Evolutionary conservation across 495 filamentous ascomycete species (phyloP).

Genomic region (Tuber magnatum): DNA sequence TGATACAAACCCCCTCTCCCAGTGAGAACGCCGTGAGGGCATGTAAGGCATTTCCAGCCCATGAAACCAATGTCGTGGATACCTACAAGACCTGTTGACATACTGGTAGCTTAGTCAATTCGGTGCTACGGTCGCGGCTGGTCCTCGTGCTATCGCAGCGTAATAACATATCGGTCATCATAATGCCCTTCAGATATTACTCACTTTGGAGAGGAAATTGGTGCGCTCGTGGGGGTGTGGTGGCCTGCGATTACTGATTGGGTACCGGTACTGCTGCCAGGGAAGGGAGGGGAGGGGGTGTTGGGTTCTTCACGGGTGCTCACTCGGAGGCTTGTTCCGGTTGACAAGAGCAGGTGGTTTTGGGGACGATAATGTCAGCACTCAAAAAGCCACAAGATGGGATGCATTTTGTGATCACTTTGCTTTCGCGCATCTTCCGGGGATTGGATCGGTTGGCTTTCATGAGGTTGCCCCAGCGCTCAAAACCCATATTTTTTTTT

Average conservation of each 20-base stretch:
- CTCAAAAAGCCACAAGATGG: not conserved
- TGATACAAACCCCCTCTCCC: not conserved
- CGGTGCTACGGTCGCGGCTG: not conserved
- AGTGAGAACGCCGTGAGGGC: not conserved
- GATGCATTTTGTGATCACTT: not conserved
- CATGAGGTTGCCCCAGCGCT: not conserved
- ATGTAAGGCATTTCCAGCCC: not conserved
- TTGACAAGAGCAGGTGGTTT: not conserved
- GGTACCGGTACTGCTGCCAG: not conserved
- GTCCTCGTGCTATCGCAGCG: not conserved
- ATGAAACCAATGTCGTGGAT: not conserved
- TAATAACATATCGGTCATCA: not conserved
- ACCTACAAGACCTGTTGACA: not conserved
- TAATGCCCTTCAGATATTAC: not conserved
- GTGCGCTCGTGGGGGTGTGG: not conserved
- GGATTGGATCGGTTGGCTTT: not conserved
- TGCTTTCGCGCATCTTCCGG: not conserved
- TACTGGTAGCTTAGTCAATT: not conserved
- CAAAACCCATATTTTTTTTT: not conserved
- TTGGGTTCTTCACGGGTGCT: not conserved
- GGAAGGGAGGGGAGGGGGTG: too few species aligned
- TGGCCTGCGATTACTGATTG: not conserved
- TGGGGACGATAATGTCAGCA: not conserved
- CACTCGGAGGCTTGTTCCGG: not conserved
- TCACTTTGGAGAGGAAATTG: not conserved